Percentiles rank a stretch among this genome's conserved stretches.
Evolutionary conservation across 768 basidiomycete species (phyloP).

Genomic region (Psilocybe tampanensis): DNA sequence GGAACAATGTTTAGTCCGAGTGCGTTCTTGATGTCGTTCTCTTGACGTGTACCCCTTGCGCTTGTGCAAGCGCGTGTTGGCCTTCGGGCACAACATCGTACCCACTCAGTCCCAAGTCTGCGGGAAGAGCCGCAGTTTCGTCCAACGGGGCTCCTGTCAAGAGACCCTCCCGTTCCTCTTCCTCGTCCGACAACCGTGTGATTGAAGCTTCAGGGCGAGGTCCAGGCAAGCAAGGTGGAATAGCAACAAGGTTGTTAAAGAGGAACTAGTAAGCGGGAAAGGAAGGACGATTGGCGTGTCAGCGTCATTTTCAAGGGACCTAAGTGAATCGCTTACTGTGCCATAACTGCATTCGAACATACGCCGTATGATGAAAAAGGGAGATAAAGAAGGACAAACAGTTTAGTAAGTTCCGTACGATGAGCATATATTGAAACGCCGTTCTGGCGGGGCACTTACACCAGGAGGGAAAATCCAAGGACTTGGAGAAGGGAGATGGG

Average conservation of each 20-base stretch:
- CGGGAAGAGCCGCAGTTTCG: conserved; percentile 83
- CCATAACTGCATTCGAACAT: conserved; percentile 66
- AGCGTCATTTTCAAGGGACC: conserved; percentile 6
- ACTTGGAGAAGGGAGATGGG: conserved; percentile 86
- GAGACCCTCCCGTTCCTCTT: conserved; percentile 55
- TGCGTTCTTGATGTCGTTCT: conserved; percentile 12
- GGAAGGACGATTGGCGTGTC: conserved; percentile 8
- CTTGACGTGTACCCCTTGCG: conserved; percentile 15
- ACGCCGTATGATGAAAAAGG: conserved; percentile 7
- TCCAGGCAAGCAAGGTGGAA: conserved; percentile 63
- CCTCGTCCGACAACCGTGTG: conserved; percentile 53
- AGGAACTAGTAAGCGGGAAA: conserved; percentile 59
- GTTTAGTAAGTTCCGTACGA: conserved; percentile 9
- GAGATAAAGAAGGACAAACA: not conserved
- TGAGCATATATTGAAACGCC: not conserved
- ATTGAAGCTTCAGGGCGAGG: conserved; percentile 36
- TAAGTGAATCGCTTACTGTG: conserved; percentile 53
- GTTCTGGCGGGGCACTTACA: conserved; percentile 55
- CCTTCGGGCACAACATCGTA: conserved; percentile 77
- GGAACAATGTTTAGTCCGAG: conserved; percentile 1
- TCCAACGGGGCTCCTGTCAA: conserved; percentile 43
- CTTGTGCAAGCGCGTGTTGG: conserved; percentile 31
- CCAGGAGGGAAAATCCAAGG: conserved; percentile 82
- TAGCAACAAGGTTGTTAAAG: conserved; percentile 81
- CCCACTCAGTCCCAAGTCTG: conserved; percentile 79